Evolutionary conservation across 1,139 yeast species (phyloP), one percentile per base, ranked within the genome.

Genomic region (Yamadazyma diospyri): DNA sequence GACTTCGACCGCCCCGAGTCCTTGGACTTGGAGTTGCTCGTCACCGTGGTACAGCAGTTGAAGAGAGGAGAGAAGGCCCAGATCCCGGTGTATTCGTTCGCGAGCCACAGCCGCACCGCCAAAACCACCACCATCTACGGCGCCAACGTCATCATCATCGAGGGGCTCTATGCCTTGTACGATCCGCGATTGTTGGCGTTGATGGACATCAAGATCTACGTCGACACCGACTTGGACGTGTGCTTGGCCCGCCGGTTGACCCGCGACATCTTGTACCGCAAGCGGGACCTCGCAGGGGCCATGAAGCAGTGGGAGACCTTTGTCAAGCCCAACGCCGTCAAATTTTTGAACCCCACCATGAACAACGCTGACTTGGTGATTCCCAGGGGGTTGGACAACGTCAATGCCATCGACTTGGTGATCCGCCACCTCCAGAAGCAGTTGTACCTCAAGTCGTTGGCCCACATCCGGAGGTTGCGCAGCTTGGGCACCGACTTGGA

Each of bases 301-400:
- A 72, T 92, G 45, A 71, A 76, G 42, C 98, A 92, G 53, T 92
- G 97, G 97, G 82, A 84, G 44, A 61, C 64, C 16, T 89, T 81
- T 57, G 98, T 92, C 23, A 92, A 89, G 53, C 98, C 98, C 11
- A 86, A 88, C 54, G 89, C 95, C 8, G 89, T 81, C 15, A 64
- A 78, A 29, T 76, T 72, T 46, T 81, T 92, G 15, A 73, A 72
- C 39, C 94, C 94, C 3, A 86, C 96, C 0, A 78, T 83, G 80
- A 64, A 72, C 35, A 69, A 71, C 39, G 96, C 98, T 0, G 95
- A 92, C 56, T 70, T 89, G 39, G 78, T 92, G 16, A 76, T 92
- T 17, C 97, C 98, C 1, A 69, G 95, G 27, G 95, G 96, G 6
- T 71, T 86, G 16, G 96, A 88, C 52, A 89, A 87, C 53, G 57